Evolutionary conservation across 2,329 filamentous ascomycete species (phyloP).

Genomic region (Botrytis fabae): DNA sequence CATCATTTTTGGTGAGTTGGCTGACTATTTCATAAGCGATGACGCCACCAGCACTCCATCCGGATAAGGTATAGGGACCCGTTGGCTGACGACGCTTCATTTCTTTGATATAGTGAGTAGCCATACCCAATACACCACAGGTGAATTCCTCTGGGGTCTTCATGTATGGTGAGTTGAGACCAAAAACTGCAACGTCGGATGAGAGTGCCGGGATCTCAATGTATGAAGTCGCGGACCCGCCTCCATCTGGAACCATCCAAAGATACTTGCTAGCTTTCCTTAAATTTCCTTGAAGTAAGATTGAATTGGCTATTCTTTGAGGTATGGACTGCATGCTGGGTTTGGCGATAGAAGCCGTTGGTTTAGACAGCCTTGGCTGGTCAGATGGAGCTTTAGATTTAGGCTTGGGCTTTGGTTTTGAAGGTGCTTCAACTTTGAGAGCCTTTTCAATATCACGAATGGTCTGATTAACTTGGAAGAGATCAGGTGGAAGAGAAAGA

Average conservation of each 20-base stretch:
- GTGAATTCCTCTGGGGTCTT: conserved; percentile 65
- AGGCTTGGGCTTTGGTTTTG: conserved; percentile 31
- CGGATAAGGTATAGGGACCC: conserved; percentile 67
- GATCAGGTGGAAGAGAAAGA: conserved; percentile 56
- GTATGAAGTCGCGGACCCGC: conserved; percentile 45
- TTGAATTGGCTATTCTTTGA: conserved; percentile 34
- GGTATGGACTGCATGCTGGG: conserved; percentile 36
- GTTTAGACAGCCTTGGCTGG: conserved; percentile 26
- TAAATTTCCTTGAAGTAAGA: conserved; percentile 50
- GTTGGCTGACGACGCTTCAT: conserved; percentile 69
- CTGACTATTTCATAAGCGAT: conserved; percentile 67
- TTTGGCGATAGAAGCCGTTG: conserved; percentile 46
- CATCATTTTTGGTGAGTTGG: conserved; percentile 57
- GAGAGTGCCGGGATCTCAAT: conserved; percentile 43
- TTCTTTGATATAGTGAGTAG: conserved; percentile 64
- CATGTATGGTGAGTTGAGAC: conserved; percentile 71
- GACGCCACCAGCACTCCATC: conserved; percentile 77
- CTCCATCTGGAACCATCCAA: conserved; percentile 51
- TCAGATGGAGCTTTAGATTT: conserved; percentile 29
- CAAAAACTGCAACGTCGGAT: conserved; percentile 52
- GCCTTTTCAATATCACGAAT: conserved; percentile 66
- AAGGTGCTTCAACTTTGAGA: conserved; percentile 51
- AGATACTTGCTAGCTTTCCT: conserved; percentile 48
- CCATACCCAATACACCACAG: conserved; percentile 65
- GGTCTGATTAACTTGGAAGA: conserved; percentile 61